Evolutionary conservation across 2,329 filamentous ascomycete genomes (phyloP).

Genomic region (Trichophyton rubrum): DNA sequence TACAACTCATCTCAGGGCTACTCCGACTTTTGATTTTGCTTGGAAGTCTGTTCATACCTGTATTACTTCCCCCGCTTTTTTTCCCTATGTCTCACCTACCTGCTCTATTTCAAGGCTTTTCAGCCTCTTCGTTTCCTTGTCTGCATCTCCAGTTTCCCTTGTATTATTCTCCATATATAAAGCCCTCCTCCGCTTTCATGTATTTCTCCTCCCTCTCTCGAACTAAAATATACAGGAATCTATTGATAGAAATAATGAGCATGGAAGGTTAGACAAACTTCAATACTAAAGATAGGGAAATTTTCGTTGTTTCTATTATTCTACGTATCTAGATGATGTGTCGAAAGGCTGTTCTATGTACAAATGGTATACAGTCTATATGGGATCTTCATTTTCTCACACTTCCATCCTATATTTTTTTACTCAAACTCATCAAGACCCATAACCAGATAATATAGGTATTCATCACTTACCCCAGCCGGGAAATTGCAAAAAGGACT

Average conservation of each 20-base stretch:
- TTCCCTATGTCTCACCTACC: constrained; percentile 1
- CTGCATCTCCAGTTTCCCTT: constrained; percentile 3
- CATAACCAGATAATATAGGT: too few relatives aligned
- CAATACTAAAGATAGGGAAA: background rate
- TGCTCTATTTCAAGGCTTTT: background rate
- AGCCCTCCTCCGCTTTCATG: constrained; percentile 2
- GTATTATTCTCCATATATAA: constrained; percentile 6
- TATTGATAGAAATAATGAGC: constrained; percentile 2
- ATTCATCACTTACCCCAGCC: constrained; percentile 24
- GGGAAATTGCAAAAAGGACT: constrained; percentile 38
- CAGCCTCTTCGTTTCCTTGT: background rate
- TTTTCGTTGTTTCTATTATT: background rate
- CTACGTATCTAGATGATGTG: background rate
- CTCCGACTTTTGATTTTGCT: background rate
- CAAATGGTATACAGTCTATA: constrained; percentile 1
- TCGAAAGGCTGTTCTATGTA: background rate
- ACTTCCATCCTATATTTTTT: background rate
- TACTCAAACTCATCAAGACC: background rate
- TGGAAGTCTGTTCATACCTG: constrained; percentile 2
- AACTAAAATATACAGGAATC: constrained; percentile 1
- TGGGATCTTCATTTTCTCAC: background rate
- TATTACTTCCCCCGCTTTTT: background rate
- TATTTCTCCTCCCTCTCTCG: background rate
- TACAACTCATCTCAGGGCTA: background rate
- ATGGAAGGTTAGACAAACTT: constrained; percentile 2